Base-by-base conservation (phyloP, 306 rosid genomes). In the Coriaria nepalensis region DNA sequence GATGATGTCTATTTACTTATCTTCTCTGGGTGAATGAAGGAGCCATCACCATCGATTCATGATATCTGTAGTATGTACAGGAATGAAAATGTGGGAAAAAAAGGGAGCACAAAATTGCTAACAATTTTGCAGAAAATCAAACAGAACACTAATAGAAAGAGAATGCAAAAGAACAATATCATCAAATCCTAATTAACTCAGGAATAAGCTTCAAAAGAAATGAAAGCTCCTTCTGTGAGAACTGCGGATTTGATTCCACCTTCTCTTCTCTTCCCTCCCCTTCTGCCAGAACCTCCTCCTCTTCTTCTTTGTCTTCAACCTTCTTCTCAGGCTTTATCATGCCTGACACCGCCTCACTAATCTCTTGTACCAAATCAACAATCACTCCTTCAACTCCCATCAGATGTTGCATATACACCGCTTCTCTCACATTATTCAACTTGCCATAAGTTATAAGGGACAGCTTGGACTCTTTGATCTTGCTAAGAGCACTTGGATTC, bases 311-410 rank as follows among this genome's bases (percentile, higher is more conserved):
- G 38, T 45, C 73, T 33, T 48, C 83, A 5, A 7, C 76, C 5
- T 3, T 63, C 12, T 44, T 68, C 10, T 43, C 2, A 35, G 95
- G 78, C 47, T 65, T 75, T 40, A 77, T 69, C 74, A 76, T 53
- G 40, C 77, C 75, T 4, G 67, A 76, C 49, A 92, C 76, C 4
- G 81, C 66, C 61, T 77, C 79, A 5, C 94, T 71, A 34, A 85
- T 92, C 73, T 82, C 96, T 62, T 68, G 44, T 7, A 92, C 96
- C 13, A 77, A 60, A 75, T 92, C 96, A 35, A 85, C 95, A 9
- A 92, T 82, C 37, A 85, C 96, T 57, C 96, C 98, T 47, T 85
- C 83, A 2, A 85, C 61, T 45, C 98, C 96, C 96, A 92, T 92
- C 20, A 92, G 42, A 61, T 92, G 74, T 68, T 92, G 96, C 83